phyloP scores from a whole-genome alignment of 495 filamentous ascomycete genomes.

The Xylaria telfairii region DNA sequence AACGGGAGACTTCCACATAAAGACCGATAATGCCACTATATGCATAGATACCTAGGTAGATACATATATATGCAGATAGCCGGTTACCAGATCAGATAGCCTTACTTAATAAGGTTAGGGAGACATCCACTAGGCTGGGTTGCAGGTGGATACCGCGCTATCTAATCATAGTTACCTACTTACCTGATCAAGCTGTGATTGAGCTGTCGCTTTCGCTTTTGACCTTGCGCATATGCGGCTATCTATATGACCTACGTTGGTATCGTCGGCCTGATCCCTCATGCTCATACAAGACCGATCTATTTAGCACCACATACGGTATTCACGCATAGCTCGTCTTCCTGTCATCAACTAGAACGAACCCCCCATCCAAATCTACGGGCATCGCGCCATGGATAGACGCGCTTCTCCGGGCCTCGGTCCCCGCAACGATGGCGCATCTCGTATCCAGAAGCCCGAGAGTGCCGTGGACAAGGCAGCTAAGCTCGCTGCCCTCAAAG shows the following conservation, averaged over 20 bases:
- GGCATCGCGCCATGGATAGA: conserved; percentile 49
- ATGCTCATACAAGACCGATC: background rate
- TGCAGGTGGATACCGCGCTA: background rate
- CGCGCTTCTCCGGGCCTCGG: conserved; percentile 53
- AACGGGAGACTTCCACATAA: conserved; percentile 21
- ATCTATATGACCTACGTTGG: background rate
- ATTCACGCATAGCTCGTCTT: background rate
- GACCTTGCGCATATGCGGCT: too few species aligned
- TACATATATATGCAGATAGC: background rate
- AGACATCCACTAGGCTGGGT: too few species aligned
- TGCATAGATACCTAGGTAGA: too few species aligned
- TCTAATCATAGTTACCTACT: background rate
- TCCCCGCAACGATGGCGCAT: conserved; percentile 57
- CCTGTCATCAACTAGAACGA: conserved; percentile 15
- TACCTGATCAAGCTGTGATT: too few species aligned
- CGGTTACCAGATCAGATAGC: background rate
- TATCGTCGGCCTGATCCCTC: too few species aligned
- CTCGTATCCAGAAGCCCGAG: conserved; percentile 58
- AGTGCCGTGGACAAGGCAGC: conserved; percentile 58
- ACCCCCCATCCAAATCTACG: conserved; percentile 24
- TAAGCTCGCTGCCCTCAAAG: conserved; percentile 73
- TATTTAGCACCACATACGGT: background rate
- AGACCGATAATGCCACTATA: background rate
- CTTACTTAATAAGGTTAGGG: too few species aligned
- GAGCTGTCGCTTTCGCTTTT: too few species aligned